Percentiles rank a stretch among this genome's conserved stretches.
Evolutionary conservation across 768 basidiomycete genomes (phyloP).

Genomic region (Leccinum broughii): DNA sequence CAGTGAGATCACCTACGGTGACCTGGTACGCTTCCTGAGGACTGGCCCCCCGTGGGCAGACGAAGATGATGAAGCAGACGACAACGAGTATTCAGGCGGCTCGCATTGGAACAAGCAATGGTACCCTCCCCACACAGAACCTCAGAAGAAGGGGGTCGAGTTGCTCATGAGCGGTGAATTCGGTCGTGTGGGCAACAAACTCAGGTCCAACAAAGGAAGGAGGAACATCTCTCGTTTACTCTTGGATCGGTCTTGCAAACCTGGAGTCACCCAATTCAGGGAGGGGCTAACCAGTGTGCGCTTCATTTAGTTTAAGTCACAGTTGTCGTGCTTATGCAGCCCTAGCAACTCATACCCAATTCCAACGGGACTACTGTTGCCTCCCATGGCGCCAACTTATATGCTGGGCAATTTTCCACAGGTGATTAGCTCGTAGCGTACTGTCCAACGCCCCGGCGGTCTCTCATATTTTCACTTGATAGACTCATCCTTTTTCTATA

Average conservation of each 20-base stretch:
- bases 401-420: slow-evolving; percentile 81
- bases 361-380: slow-evolving; percentile 79
- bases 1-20: slow-evolving; percentile 24
- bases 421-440: slow-evolving; percentile 39
- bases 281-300: slow-evolving; percentile 61
- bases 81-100: slow-evolving; percentile 27
- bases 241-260: slow-evolving; percentile 40
- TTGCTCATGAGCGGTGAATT: slow-evolving; percentile 80
- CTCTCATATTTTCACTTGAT: slow-evolving; percentile 7
- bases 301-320: slow-evolving; percentile 5
- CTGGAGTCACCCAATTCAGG: slow-evolving; percentile 37
- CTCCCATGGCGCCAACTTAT: slow-evolving; percentile 69
- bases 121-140: slow-evolving; percentile 49
- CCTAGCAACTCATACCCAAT: slow-evolving; percentile 74
- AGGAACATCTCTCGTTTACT: slow-evolving; percentile 53
- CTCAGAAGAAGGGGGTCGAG: slow-evolving; percentile 61
- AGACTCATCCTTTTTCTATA: slow-evolving; percentile 94
- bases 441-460: background rate
- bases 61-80: slow-evolving; percentile 45
- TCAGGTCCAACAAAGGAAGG: slow-evolving; percentile 41
- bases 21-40: slow-evolving; percentile 26
- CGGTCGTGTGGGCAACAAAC: slow-evolving; percentile 59
- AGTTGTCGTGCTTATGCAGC: slow-evolving; percentile 1
- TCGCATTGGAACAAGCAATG: slow-evolving; percentile 33
- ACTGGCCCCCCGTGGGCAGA: slow-evolving; percentile 16